phyloP scores from a whole-genome alignment of 352 stramenopile genomes.

The Phytophthora litchii region DNA sequence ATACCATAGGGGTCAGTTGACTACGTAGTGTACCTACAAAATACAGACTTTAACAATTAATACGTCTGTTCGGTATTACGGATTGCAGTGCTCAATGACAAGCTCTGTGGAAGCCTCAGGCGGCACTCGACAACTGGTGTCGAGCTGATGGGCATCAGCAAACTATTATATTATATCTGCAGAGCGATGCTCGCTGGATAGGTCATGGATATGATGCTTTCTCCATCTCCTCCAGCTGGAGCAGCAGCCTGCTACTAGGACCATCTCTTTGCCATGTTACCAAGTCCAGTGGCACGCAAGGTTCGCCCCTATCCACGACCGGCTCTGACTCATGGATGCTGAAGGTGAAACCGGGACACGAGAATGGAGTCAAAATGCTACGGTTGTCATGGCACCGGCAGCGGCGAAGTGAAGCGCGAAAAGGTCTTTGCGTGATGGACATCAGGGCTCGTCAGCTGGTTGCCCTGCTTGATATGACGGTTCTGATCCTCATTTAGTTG shows the following conservation, averaged over 20 bases:
- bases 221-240: too few species aligned
- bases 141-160: too few species aligned
- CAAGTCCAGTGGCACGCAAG: slow-evolving; percentile 1
- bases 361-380: background rate
- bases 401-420: background rate
- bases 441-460: background rate
- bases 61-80: too few species aligned
- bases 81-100: too few species aligned
- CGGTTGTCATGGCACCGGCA: background rate
- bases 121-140: too few species aligned
- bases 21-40: too few species aligned
- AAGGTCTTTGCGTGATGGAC: background rate
- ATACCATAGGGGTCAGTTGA: slow-evolving; percentile 30
- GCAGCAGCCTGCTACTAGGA: background rate
- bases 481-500: slow-evolving; percentile 4
- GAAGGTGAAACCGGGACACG: slow-evolving; percentile 3
- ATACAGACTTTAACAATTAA: too few species aligned
- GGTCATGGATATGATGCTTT: too few species aligned
- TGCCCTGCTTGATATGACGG: background rate
- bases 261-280: background rate
- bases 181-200: too few species aligned
- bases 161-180: too few species aligned
- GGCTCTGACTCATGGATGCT: slow-evolving; percentile 15
- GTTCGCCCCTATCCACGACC: slow-evolving; percentile 6
- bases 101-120: too few species aligned